These are phyloP conservation scores for Waltergamsia citrina DNA, from an alignment of 2,329 filamentous ascomycete species.

Conservation along the genomic window DNA sequence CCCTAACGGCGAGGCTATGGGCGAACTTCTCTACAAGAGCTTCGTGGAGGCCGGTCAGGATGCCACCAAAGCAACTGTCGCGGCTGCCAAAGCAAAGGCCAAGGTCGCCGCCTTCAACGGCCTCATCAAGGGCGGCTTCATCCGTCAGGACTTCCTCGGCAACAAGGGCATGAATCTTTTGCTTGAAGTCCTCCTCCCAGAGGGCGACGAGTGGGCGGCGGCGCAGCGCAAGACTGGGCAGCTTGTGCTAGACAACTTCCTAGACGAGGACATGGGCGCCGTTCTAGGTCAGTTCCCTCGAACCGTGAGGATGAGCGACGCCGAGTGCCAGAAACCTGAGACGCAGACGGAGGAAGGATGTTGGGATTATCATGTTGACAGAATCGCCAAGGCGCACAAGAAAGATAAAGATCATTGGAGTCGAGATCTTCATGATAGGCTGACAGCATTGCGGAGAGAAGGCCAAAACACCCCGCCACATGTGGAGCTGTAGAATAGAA, in stretches of 20 bases:
- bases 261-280: slow-evolving; percentile 57
- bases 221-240: slow-evolving; percentile 46
- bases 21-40: slow-evolving; percentile 28
- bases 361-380: slow-evolving; percentile 45
- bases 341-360: slow-evolving; percentile 36
- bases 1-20: slow-evolving; percentile 17
- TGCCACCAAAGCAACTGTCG: slow-evolving; percentile 7
- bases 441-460: slow-evolving; percentile 20
- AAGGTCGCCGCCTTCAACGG: slow-evolving; percentile 43
- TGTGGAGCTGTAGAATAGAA: slow-evolving; percentile 21
- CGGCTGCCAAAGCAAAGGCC: slow-evolving; percentile 21
- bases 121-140: slow-evolving; percentile 41
- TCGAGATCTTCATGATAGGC: slow-evolving; percentile 24
- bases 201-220: slow-evolving; percentile 36
- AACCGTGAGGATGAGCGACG: slow-evolving; percentile 19
- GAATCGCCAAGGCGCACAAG: slow-evolving; percentile 26
- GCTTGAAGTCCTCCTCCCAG: slow-evolving; percentile 39
- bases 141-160: slow-evolving; percentile 46
- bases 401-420: slow-evolving; percentile 34
- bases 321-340: slow-evolving; percentile 22
- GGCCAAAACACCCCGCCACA: slow-evolving; percentile 13
- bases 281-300: slow-evolving; percentile 46
- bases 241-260: slow-evolving; percentile 54
- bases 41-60: slow-evolving; percentile 24
- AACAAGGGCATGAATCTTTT: slow-evolving; percentile 43